Evolutionary conservation across 352 stramenopile genomes (phyloP), one percentile per base, ranked within the genome.

Genomic region (Globisporangium radiosum): DNA sequence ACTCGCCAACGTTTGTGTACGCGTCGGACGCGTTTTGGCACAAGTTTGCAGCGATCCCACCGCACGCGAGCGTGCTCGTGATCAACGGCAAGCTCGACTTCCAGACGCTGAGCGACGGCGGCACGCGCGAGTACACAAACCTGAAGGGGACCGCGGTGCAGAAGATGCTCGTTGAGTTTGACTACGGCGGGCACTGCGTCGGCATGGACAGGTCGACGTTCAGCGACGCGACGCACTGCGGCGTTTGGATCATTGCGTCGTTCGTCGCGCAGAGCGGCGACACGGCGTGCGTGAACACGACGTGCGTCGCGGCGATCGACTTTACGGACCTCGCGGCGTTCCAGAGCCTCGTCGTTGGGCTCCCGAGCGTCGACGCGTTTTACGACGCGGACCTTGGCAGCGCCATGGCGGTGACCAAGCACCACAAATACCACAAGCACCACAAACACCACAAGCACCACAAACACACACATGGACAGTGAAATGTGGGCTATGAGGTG

Each of bases 11-110:
- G 54, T 59, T 59, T 42, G 42, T 59, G 7, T 80, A 80, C 57
- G 14, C 52, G 17, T 51, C 14, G 2, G 71, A 80, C 58, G 48
- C 62, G 49, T 73, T 73, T 61, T 70, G 44, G 25, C 51, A 66
- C 48, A 54, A 57, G 19, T 62, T 63, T 3, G 51, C 66, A 0
- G 39, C 48, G 33, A 54, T 80, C 8, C 47, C 66, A 5, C 37
- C 57, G 5, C 19, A 60, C 40, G 51, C 62, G 9, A 68, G 60
- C 13, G 66, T 66, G 4, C n/a, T 80, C 9, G 17, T 76, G 8
- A 36, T 77, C 42, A 72, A 59, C 42, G 65, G 71, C 11, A 56
- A 49, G 3, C 36, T 75, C 47, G 71, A 78, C 54, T 65, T 67
- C 7, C n/a, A 15, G 19, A 59, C 54, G 6, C 42, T 36, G 36